These are phyloP conservation scores for Austroboletus niveus DNA, from an alignment of 1,284 basidiomycete genomes.

Conservation along the genomic window DNA sequence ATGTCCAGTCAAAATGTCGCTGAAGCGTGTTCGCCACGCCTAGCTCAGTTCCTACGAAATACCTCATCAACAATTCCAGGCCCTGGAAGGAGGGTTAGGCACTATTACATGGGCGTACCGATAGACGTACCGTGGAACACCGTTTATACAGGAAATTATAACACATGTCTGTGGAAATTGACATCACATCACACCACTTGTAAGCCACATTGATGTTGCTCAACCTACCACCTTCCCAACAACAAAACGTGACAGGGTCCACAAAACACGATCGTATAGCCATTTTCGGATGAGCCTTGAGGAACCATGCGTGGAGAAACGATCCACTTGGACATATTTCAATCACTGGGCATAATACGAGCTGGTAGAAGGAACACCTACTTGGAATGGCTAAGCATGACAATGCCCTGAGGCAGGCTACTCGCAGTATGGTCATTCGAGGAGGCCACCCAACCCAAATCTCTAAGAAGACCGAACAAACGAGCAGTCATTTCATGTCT, in stretches of 20 bases:
- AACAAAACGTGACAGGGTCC: conserved; percentile 86
- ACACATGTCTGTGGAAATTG: conserved; percentile 63
- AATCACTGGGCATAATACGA: not conserved
- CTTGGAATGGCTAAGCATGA: conserved; percentile 88
- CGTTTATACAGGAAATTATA: conserved; percentile 83
- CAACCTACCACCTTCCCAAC: conserved; percentile 80
- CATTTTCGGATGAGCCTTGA: conserved; percentile 75
- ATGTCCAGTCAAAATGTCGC: conserved; percentile 82
- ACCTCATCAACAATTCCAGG: conserved; percentile 77
- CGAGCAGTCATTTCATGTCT: conserved; percentile 57
- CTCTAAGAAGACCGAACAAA: conserved; percentile 58
- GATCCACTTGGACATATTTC: conserved; percentile 50
- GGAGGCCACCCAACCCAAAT: conserved; percentile 64
- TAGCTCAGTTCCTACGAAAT: conserved; percentile 83
- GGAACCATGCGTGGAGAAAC: conserved; percentile 79
- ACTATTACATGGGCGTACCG: conserved; percentile 5
- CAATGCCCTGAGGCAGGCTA: conserved; percentile 49
- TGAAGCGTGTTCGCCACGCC: conserved; percentile 85
- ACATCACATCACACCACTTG: conserved; percentile 1
- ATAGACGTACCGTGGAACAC: conserved; percentile 51
- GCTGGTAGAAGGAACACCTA: conserved; percentile 35
- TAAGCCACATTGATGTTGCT: not conserved
- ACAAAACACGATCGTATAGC: conserved; percentile 79
- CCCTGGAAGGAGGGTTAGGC: conserved; percentile 43
- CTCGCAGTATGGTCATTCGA: conserved; percentile 15